A percentile compares a stretch with the other conserved stretches of the same genome.
These are phyloP conservation scores for Podaxis mareebaensis DNA, from an alignment of 768 basidiomycete species.

Conservation along the genomic window DNA sequence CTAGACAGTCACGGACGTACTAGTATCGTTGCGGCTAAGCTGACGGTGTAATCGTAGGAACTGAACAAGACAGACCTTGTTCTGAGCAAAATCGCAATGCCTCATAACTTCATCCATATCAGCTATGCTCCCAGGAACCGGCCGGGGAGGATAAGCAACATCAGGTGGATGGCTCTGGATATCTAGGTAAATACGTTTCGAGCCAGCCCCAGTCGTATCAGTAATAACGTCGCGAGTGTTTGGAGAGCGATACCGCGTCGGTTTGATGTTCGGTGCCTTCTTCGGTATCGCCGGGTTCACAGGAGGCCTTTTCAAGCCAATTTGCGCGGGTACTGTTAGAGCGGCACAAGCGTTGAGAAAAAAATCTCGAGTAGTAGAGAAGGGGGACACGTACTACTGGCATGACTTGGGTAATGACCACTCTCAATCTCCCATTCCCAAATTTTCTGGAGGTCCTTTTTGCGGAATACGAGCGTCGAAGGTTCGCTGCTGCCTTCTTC, in stretches of 20 bases:
- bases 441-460: slow-evolving; percentile 76
- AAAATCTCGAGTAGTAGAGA: background rate
- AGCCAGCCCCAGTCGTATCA: slow-evolving; percentile 66
- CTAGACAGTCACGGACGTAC: slow-evolving; percentile 96
- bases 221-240: slow-evolving; percentile 41
- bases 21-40: slow-evolving; percentile 27
- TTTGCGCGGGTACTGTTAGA: slow-evolving; percentile 58
- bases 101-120: slow-evolving; percentile 88
- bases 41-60: slow-evolving; percentile 11
- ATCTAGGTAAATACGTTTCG: slow-evolving; percentile 75
- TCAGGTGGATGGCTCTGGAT: slow-evolving; percentile 57
- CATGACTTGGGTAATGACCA: slow-evolving; percentile 82
- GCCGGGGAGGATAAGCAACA: slow-evolving; percentile 83
- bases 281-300: slow-evolving; percentile 68
- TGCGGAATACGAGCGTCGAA: slow-evolving; percentile 68
- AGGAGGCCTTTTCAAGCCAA: slow-evolving; percentile 56
- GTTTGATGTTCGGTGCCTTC: slow-evolving; percentile 43
- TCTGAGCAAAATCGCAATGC: slow-evolving; percentile 78
- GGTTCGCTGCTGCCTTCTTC: slow-evolving; percentile 38
- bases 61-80: slow-evolving; percentile 49
- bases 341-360: background rate
- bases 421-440: slow-evolving; percentile 94
- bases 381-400: slow-evolving; percentile 52
- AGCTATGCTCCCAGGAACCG: slow-evolving; percentile 76
- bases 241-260: slow-evolving; percentile 50